phyloP scores from a whole-genome alignment of 129 eudicot genomes.

The Centrapalus pauciflorus region DNA sequence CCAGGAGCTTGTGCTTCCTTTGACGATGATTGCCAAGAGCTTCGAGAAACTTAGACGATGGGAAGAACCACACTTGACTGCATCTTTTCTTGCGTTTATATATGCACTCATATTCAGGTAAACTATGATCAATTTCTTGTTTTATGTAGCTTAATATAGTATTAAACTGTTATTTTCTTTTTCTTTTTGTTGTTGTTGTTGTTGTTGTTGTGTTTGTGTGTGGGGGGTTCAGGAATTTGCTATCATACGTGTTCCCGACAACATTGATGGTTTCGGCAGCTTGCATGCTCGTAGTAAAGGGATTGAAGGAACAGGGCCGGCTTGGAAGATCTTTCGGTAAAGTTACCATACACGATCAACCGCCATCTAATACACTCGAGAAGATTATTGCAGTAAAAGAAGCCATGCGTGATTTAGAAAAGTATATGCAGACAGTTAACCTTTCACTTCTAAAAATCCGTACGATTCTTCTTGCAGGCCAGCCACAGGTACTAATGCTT shows the following conservation, averaged over 20 bases:
- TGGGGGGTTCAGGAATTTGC: slow-evolving; percentile 60
- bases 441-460: slow-evolving; percentile 71
- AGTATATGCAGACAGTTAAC: slow-evolving; percentile 62
- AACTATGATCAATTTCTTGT: background rate
- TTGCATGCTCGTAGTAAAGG: slow-evolving; percentile 62
- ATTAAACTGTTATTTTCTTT: too few relatives aligned
- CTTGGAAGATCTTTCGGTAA: slow-evolving; percentile 76
- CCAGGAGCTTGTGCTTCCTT: slow-evolving; percentile 77
- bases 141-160: background rate
- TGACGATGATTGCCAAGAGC: slow-evolving; percentile 44
- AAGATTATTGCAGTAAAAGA: slow-evolving; percentile 79
- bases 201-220: too few relatives aligned
- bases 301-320: slow-evolving; percentile 81
- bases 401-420: slow-evolving; percentile 75
- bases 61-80: slow-evolving; percentile 76
- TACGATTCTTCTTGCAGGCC: slow-evolving; percentile 69
- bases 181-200: too few relatives aligned
- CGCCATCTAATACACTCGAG: slow-evolving; percentile 80
- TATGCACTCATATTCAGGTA: slow-evolving; percentile 78
- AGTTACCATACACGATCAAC: slow-evolving; percentile 75
- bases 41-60: slow-evolving; percentile 62
- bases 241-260: slow-evolving; percentile 50
- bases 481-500: slow-evolving; percentile 73
- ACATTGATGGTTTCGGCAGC: slow-evolving; percentile 53
- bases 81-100: slow-evolving; percentile 64